Conservation (phyloP, 2,329 filamentous ascomycete species). For the Penicillium sp. region DNA sequence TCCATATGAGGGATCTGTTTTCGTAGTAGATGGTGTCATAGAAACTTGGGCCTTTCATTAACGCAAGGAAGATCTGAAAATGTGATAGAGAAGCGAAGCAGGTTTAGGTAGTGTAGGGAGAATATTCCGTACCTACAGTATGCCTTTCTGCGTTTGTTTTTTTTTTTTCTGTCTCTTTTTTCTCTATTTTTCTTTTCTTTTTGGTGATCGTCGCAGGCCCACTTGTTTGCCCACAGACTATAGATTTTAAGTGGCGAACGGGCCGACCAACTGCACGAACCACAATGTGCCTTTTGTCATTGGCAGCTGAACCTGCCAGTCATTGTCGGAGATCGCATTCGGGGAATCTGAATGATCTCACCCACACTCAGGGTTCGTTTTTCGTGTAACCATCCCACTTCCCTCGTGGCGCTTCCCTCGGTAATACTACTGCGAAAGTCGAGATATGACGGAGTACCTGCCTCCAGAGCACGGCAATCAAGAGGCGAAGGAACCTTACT, state of each 20-base stretch:
- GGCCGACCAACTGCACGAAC: slow-evolving; percentile 16
- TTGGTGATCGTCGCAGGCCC: slow-evolving; percentile 22
- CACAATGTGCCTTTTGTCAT: slow-evolving; percentile 12
- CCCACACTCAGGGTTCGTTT: slow-evolving; percentile 9
- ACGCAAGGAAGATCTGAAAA: slow-evolving; percentile 8
- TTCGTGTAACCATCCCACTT: not conserved
- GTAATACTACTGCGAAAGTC: not conserved
- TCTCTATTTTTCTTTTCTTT: not conserved
- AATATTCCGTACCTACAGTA: not conserved
- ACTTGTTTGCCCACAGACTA: slow-evolving; percentile 25
- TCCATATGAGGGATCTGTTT: not conserved
- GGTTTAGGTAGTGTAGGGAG: not conserved
- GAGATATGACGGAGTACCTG: not conserved
- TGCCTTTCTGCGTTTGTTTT: not conserved
- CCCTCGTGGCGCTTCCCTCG: slow-evolving; percentile 6
- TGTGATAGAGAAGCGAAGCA: not conserved
- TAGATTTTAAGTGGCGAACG: slow-evolving; percentile 16
- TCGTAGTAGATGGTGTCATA: not conserved
- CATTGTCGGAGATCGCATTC: slow-evolving; percentile 15
- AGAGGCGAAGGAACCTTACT: not conserved
- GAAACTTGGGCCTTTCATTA: not conserved
- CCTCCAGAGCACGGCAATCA: not conserved
- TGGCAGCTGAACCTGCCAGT: slow-evolving; percentile 17
- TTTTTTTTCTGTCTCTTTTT: not conserved
- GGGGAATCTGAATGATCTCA: slow-evolving; percentile 17